Base-by-base conservation (phyloP, 1,284 basidiomycete genomes). In the Bondarzewia mesenterica region DNA sequence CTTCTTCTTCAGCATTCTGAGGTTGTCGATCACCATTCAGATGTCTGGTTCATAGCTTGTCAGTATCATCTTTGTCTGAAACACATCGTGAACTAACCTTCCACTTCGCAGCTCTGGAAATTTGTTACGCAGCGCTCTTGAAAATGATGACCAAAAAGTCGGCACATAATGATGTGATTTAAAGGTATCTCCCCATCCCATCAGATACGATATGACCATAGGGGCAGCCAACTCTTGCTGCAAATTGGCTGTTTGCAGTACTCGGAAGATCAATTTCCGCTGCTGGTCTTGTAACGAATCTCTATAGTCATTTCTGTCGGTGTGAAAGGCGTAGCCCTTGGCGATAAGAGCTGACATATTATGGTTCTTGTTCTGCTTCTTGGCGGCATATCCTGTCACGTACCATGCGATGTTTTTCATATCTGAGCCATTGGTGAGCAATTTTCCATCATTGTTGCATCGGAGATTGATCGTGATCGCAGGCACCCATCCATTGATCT, bases 371-470 rank as follows among this genome's bases (percentile, higher is more conserved):
- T 37, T 42, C 35, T 60, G 54, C 39, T 59, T 57, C 47, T 64
- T 64, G 0, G 58, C 51, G 1, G 49, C 47, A 44, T 72, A 71
- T 0, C 5, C n/a, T n/a, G n/a, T n/a, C n/a, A n/a, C n/a, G n/a
- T 40, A 71, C 26, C 47, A 68, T 0, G 56, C 45, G 1, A 57
- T 29, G 14, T 57, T 41, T 42, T 50, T 40, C 6, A 66, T 61
- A n/a, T 67, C 63, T 0, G 1, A 21, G 0, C 62, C 61, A 51
- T 65, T 65, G 1, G 59, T 65, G 1, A 70, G 45, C 0, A 69
- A 46, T 49, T 71, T 70, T 1, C 54, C 49, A 52, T 72, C 63
- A 46, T 69, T 59, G 50, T 71, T 72, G 42, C 2, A 57, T n/a
- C 21, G 21, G 45, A 53, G 3, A 57, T 16, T 1, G 60, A 35